Base-by-base conservation (phyloP, 768 basidiomycete species). In the Leccinum fibrillosum region DNA sequence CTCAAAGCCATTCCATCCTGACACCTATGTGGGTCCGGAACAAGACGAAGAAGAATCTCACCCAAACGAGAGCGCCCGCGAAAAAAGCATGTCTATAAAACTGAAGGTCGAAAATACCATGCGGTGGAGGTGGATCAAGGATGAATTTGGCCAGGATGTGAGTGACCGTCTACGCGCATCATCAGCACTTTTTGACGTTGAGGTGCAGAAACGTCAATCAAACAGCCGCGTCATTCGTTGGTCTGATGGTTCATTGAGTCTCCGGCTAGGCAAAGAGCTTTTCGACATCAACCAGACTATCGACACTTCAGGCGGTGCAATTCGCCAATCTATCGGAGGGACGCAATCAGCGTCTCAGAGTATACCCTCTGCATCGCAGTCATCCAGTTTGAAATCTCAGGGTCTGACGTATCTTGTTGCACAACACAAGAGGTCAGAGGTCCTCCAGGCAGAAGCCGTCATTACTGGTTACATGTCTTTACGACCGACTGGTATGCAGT, bases 101-200 rank as follows among this genome's bases (percentile, higher is more conserved):
- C 81, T 92, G 51, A 88, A 90, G 64, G 91, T 97, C 8, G 92
- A 94, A 77, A 97, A 97, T 72, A 95, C 94, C 5, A 80, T 98
- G 19, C 83, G 97, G 39, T 99, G 97, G 97, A 85, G 88, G 65
- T 99, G 97, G 97, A 79, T 80, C 1, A 90, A 89, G 69, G 89
- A 90, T 62, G 81, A 81, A 56, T 76, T 79, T 42, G 91, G 88
- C 6, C 76, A 84, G 66, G 88, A 91, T 66, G 95, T 95, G 66
- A 77, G 91, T 80, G 10, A 7, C 44, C 32, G 12, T 30, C 48
- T 23, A 23, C 23, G 26, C 10, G 6, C 1, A 19, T 21, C 32
- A 32, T 32, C 35, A 30, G 28, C 49, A n/a, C 10, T 44, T 21
- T 54, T 55, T 49, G 64, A 49, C 37, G 30, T 37, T 23, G 17